A percentile compares a stretch with the other conserved stretches of the same genome.
phyloP scores from a whole-genome alignment of 2,329 filamentous ascomycete genomes.

The Penicillium sp. region DNA sequence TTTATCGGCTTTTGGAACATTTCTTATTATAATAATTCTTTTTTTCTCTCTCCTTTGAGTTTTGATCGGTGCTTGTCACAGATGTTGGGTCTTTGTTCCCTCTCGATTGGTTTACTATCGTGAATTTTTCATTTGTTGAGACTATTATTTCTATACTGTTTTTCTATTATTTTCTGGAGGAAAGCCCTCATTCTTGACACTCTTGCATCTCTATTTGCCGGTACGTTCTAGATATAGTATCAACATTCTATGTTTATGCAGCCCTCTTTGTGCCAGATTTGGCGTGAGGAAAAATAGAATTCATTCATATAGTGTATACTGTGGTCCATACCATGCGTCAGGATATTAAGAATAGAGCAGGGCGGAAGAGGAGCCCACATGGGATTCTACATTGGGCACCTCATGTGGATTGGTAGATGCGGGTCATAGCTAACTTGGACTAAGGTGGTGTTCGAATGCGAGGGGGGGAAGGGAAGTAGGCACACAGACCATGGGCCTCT shows the following conservation, averaged over 20 bases:
- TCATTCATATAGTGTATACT: neutral
- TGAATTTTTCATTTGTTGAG: neutral
- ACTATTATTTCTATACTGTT: neutral
- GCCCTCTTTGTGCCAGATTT: conserved; percentile 25
- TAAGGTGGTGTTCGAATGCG: neutral
- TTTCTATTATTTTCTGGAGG: neutral
- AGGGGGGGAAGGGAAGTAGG: neutral
- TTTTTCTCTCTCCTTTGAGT: conserved; percentile 12
- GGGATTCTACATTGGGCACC: neutral
- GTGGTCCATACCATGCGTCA: too few species aligned
- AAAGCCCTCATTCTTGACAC: neutral
- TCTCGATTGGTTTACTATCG: neutral
- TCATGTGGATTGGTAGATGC: neutral
- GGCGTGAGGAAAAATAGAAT: conserved; percentile 6
- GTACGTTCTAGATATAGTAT: neutral
- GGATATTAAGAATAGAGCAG: neutral
- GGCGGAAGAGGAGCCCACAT: neutral
- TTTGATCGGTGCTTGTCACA: neutral
- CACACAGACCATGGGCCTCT: conserved; percentile 5
- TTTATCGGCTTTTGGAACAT: neutral
- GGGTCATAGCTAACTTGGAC: neutral
- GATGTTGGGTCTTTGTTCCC: conserved; percentile 9
- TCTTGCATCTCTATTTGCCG: neutral
- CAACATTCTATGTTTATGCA: neutral
- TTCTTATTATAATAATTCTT: neutral